These are phyloP conservation scores for Dothistroma septosporum DNA, from an alignment of 2,329 filamentous ascomycete species.

Conservation along the genomic window DNA sequence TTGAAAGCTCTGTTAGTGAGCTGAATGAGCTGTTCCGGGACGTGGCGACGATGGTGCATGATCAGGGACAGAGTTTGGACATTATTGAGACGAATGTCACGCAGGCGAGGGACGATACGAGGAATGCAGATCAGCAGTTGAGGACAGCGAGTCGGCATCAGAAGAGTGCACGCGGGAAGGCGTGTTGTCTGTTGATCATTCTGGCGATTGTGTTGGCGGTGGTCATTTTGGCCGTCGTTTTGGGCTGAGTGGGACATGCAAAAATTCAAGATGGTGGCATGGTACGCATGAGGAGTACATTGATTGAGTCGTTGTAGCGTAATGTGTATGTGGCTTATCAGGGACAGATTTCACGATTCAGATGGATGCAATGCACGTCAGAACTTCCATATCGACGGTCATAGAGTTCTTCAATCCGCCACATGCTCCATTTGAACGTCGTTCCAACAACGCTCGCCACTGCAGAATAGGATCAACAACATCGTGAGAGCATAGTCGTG, in stretches of 20 bases:
- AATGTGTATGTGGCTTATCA: slow-evolving; percentile 1
- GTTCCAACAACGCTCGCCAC: no score
- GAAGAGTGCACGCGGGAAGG: slow-evolving; percentile 90
- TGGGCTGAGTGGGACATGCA: slow-evolving; percentile 58
- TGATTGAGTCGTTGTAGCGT: background rate
- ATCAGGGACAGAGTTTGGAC: slow-evolving; percentile 85
- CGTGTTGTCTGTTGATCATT: slow-evolving; percentile 86
- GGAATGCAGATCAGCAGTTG: slow-evolving; percentile 80
- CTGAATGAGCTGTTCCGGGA: slow-evolving; percentile 95
- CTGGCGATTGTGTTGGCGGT: slow-evolving; percentile 84
- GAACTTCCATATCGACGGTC: no score
- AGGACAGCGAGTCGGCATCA: slow-evolving; percentile 85
- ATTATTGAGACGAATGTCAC: slow-evolving; percentile 87
- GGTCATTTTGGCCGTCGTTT: slow-evolving; percentile 77
- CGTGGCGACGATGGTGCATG: slow-evolving; percentile 93
- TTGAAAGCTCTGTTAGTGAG: slow-evolving; percentile 92
- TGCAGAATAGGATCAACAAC: background rate
- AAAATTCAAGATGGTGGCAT: no score
- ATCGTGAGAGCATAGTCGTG: background rate
- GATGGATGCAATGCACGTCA: no score
- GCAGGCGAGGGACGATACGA: slow-evolving; percentile 73
- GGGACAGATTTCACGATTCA: background rate
- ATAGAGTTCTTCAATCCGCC: no score
- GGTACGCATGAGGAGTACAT: background rate
- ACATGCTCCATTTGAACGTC: no score